Evolutionary conservation across 2,329 filamentous ascomycete genomes (phyloP).

Genomic region (Sporothrix humicola): DNA sequence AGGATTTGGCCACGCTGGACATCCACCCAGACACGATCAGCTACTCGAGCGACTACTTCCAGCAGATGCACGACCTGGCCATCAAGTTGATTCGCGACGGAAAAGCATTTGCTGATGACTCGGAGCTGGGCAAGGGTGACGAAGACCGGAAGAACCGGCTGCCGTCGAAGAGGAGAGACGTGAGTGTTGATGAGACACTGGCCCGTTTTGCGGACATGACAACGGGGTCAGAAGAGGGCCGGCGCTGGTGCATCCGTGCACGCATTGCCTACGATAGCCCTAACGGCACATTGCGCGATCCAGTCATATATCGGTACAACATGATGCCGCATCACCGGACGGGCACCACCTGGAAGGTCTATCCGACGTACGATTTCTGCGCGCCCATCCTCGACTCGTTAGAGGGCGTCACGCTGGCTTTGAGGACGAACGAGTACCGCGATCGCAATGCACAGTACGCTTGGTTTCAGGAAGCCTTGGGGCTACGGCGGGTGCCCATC

Average conservation of each 20-base stretch:
- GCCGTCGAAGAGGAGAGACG: not conserved
- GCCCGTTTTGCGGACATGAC: not conserved
- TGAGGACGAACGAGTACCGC: not conserved
- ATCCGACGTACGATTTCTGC: not conserved
- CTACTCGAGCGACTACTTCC: not conserved
- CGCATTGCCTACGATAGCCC: not conserved
- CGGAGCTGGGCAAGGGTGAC: constrained; percentile 4
- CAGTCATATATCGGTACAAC: not conserved
- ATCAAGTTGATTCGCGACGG: not conserved
- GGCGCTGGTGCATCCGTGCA: not conserved
- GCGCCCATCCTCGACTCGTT: not conserved
- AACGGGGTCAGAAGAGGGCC: not conserved
- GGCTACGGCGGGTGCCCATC: not conserved
- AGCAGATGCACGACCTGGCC: not conserved
- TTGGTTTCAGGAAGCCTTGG: not conserved
- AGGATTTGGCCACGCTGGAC: not conserved
- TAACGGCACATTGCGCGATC: not conserved
- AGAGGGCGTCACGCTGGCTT: not conserved
- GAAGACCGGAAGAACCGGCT: not conserved
- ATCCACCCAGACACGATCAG: not conserved
- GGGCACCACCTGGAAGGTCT: not conserved
- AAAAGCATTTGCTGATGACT: not conserved
- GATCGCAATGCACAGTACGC: not conserved
- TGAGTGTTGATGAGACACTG: not conserved
- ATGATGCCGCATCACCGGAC: not conserved